Base-by-base conservation (phyloP, 495 filamentous ascomycete species). In the Neurospora pannonica region DNA sequence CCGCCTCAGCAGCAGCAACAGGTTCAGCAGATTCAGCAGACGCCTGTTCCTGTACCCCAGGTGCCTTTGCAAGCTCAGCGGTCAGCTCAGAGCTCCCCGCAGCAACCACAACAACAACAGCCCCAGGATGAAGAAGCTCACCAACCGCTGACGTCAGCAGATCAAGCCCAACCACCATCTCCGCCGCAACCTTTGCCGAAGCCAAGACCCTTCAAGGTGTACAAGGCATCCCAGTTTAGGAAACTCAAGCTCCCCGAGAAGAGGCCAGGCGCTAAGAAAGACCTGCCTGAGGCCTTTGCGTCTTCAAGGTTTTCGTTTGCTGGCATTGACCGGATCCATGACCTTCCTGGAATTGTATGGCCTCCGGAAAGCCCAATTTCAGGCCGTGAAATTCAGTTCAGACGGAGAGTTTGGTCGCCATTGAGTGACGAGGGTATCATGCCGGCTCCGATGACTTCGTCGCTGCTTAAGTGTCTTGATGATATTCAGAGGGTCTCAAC, bases 291-390 rank as follows among this genome's bases (percentile, higher is more conserved):
- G 28, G 54, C 54, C 6, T 67, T 67, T 67, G 54, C 54, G 31
- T 67, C 54, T 2, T 17, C 6, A 34, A 34, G 54, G 24, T 67
- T 67, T 17, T 67, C 54, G 28, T 67, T 67, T 67, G 54, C 54
- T 67, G 54, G 54, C 24, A 67, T 67, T 36, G 54, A 67, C 31
- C 54, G 54, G 6, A 36, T 67, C 3, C 54, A 67, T 77, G 73
- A 78, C 74, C 81, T 82, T 81, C 75, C 78, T 43, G 81, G 81
- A 78, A 77, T 81, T 77, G 71, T 77, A 75, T 81, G 81, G 79
- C 81, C 81, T 77, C 79, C 81, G 34, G 77, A 79, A 80, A 78
- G 77, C 81, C 80, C 79, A 76, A 82, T 77, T 77, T 79, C 81
- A 80, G 81, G 81, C 75, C 77, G 79, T 37, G 75, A 78, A 74